Evolutionary conservation across 768 basidiomycete genomes (phyloP), one percentile per base, ranked within the genome.

Genomic region (Boletellus emodensis): DNA sequence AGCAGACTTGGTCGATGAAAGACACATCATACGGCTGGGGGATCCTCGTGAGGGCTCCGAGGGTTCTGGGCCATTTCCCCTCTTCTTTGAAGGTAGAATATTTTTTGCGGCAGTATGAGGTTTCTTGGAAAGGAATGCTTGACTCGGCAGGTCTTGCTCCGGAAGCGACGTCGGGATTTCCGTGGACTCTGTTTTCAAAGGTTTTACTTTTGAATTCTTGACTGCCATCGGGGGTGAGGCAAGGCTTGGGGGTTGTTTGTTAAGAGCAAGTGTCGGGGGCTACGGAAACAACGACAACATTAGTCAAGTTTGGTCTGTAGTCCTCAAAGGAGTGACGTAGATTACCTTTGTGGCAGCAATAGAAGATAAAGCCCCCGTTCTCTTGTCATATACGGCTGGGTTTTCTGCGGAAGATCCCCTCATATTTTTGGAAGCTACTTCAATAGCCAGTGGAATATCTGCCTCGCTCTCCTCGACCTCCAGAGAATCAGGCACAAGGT

Each of bases 151-250:
- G 38, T 81, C 79, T 60, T 84, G 78, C 35, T 78, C 76, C 3
- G 83, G 82, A 39, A 80, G 68, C 15, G 84, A 87, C 0, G 83
- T 84, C 6, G 83, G 83, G 12, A 84, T 64, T 46, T 75, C 68
- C 9, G 58, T 61, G 40, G 49, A 60, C 49, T 75, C 74, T 30
- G 17, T 37, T 44, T 60, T 64, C 5, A 52, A 48, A 22, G 42
- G 26, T 30, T 48, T 59, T 40, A 8, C 51, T 53, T 17, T 54
- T 20, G 42, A 34, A 22, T 47, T 42, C 44, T 44, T 63, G 26
- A 52, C 51, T 35, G 56, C 56, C 18, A 22, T 34, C 11, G 44
- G 39, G 13, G 52, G 46, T 38, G 57, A 34, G 38, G 22, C 15
- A 22, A 50, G 50, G 38, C 57, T 56, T 26, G 18, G 58, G 46